Percentiles rank a stretch among this genome's conserved stretches.
phyloP scores from a whole-genome alignment of 495 filamentous ascomycete genomes.

The Xylaria palmicola region DNA sequence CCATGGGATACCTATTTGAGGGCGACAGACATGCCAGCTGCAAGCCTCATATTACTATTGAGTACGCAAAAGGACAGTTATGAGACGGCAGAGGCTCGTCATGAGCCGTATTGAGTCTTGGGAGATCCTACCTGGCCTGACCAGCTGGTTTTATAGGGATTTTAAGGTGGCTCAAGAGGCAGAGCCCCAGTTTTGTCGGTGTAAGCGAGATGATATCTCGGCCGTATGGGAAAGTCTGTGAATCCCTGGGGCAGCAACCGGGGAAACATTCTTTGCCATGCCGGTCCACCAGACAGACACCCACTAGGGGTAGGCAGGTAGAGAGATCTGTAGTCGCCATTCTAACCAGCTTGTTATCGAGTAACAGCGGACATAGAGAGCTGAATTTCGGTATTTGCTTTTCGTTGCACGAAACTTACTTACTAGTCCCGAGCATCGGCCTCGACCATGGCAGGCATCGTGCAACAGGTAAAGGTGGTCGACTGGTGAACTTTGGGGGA shows the following conservation, averaged over 20 bases:
- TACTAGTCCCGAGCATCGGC: not conserved
- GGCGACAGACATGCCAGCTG: not conserved
- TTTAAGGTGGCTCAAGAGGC: not conserved
- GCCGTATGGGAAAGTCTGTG: conserved; percentile 6
- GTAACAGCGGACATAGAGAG: not conserved
- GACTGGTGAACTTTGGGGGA: not conserved
- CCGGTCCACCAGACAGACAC: not conserved
- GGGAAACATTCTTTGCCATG: not conserved
- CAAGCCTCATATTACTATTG: conserved; percentile 3
- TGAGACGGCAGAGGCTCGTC: not conserved
- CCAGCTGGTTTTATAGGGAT: not conserved
- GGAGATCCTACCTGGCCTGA: not conserved
- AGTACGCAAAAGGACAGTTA: not conserved
- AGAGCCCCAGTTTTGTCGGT: not conserved
- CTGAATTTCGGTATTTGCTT: not conserved
- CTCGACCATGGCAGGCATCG: not conserved
- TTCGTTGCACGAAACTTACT: not conserved
- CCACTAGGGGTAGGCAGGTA: too few species aligned
- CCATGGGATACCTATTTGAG: not conserved
- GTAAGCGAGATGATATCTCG: conserved; percentile 10
- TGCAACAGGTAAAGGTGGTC: not conserved
- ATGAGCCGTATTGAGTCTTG: not conserved
- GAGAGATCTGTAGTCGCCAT: not conserved
- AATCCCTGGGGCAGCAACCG: not conserved
- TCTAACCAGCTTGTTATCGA: not conserved